Base-by-base conservation (phyloP, 108 stramenopile species). In the Skeletonema potamos region DNA sequence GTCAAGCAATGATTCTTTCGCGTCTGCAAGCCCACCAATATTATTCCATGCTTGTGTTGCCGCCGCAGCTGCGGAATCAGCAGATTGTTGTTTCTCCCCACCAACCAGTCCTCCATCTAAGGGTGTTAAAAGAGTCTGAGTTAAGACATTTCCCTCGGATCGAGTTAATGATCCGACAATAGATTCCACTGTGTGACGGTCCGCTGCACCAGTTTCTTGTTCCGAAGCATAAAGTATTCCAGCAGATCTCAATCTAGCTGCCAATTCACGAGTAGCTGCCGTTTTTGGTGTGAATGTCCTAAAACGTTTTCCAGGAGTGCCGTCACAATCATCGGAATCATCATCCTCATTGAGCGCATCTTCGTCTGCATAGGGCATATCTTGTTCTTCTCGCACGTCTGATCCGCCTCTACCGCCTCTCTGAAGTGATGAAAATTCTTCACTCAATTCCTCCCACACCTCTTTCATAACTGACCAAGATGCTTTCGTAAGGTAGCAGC, bases 1-100 rank as follows among this genome's bases (percentile, higher is more conserved):
- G 32, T 82, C 81, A 4, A 77, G 62, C 34, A 82, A 60, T 37
- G 71, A 72, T 63, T 82, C 81, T 37, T 82, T 82, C 27, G 70
- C 81, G 27, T 77, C 62, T 29, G 67, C 54, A 27, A 82, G 39
- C 1, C 81, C 81, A 28, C 81, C 81, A 58, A 82, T 82, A 27
- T 59, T 39, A 66, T 82, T 73, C 81, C 81, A 82, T 27, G 65
- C 61, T 39, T 77, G 34, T 26, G 72, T 58, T 28, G 65, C 72
- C 8, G 48, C 58, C 13, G 26, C 27, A 4, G 37, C 44, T 22
- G 55, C 29, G 17, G 27, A 48, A 33, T 64, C 60, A 17, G 65
- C n/a, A 62, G 69, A 44, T 18, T 59, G 54, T 54, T 54, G 44
- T 32, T 17, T 29, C 1, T 24, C 48, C 7, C 32, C 55, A 32